phyloP scores from a whole-genome alignment of 768 basidiomycete species.

The Podaxis rugospora region DNA sequence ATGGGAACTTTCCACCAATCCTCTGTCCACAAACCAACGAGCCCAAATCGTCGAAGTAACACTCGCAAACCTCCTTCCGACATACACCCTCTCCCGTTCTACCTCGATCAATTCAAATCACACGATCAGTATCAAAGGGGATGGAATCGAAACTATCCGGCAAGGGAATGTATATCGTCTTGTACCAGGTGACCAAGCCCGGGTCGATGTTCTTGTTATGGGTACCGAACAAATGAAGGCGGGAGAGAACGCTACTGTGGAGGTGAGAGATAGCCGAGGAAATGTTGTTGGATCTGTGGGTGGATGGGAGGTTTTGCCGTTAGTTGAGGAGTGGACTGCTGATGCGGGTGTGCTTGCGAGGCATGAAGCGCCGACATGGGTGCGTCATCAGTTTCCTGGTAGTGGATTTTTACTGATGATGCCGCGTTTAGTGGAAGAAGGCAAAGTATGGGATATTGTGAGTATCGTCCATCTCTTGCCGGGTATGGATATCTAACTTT shows the following conservation, averaged over 20 bases:
- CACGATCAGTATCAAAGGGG: constrained; percentile 31
- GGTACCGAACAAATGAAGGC: constrained; percentile 20
- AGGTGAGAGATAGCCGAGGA: constrained; percentile 30
- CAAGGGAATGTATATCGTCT: constrained; percentile 41
- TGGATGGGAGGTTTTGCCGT: constrained; percentile 33
- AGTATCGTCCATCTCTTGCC: constrained; percentile 12
- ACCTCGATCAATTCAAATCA: constrained; percentile 30
- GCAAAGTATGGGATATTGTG: constrained; percentile 58
- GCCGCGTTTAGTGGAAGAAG: constrained; percentile 34
- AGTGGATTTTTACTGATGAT: not conserved
- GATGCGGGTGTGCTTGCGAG: constrained; percentile 30
- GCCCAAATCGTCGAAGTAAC: constrained; percentile 50
- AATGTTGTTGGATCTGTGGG: constrained; percentile 27
- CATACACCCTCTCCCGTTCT: constrained; percentile 18
- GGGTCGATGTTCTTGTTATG: constrained; percentile 42
- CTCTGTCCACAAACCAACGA: constrained; percentile 15
- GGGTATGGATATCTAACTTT: not conserved
- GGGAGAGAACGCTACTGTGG: constrained; percentile 25
- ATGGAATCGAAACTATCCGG: constrained; percentile 36
- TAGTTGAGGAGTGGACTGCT: constrained; percentile 36
- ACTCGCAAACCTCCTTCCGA: constrained; percentile 45
- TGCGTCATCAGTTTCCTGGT: constrained; percentile 17
- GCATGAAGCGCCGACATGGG: constrained; percentile 56
- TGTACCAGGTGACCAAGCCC: constrained; percentile 45
- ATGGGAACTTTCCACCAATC: constrained; percentile 34